phyloP scores from a whole-genome alignment of 2,329 filamentous ascomycete genomes.

The Graphilbum sp. region DNA sequence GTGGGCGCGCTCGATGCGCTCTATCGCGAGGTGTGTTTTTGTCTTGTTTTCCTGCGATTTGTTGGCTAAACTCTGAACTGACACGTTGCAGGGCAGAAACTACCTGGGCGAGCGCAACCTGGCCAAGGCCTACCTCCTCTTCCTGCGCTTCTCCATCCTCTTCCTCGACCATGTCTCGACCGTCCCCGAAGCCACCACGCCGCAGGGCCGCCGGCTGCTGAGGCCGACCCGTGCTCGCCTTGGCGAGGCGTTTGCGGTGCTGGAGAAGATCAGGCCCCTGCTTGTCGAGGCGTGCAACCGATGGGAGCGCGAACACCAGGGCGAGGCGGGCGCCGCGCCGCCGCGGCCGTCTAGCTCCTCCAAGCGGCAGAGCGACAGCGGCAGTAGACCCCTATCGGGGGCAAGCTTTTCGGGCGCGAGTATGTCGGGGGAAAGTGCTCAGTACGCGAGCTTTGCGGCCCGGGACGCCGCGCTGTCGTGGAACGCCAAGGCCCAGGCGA shows the following conservation, averaged over 20 bases:
- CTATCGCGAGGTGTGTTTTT: slow-evolving; percentile 50
- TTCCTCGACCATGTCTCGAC: slow-evolving; percentile 56
- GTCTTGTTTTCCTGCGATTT: background rate
- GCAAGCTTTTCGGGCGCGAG: no score
- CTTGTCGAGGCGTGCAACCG: slow-evolving; percentile 56
- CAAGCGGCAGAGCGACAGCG: no score
- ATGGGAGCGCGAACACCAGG: slow-evolving; percentile 38
- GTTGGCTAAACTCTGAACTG: background rate
- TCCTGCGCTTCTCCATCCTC: slow-evolving; percentile 81
- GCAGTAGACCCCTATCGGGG: no score
- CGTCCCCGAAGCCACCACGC: slow-evolving; percentile 60
- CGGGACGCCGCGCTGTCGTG: slow-evolving; percentile 43
- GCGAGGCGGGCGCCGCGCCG: background rate
- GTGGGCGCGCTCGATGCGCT: slow-evolving; percentile 64
- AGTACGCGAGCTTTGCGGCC: slow-evolving; percentile 28
- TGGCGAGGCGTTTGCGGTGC: slow-evolving; percentile 43
- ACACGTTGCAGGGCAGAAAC: slow-evolving; percentile 48
- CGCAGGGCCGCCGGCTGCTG: slow-evolving; percentile 48
- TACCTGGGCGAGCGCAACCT: slow-evolving; percentile 78
- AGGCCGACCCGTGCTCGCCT: slow-evolving; percentile 32
- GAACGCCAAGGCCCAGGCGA: slow-evolving; percentile 23
- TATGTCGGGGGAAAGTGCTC: no score
- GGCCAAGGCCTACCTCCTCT: slow-evolving; percentile 74
- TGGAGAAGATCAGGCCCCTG: slow-evolving; percentile 66
- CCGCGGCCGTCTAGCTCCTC: no score